Evolutionary conservation across 2,329 filamentous ascomycete genomes (phyloP).

Genomic region (Geoglossum cookeanum): DNA sequence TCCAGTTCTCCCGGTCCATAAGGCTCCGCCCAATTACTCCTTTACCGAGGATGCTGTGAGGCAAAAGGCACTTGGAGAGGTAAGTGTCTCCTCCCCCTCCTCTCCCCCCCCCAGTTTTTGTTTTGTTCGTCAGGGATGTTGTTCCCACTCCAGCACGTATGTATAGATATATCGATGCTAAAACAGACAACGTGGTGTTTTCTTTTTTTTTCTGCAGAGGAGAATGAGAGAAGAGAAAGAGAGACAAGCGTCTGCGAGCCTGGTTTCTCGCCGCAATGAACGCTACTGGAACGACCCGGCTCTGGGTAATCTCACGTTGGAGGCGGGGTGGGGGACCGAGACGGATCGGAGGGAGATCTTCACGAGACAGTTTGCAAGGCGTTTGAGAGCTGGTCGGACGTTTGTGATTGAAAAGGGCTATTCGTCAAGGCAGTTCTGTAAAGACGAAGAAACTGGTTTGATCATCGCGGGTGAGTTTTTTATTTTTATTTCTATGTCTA

Average conservation of each 20-base stretch:
- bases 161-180: no score
- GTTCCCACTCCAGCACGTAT: no score
- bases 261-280: constrained; percentile 2
- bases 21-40: constrained; percentile 17
- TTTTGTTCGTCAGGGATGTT: no score
- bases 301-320: background rate
- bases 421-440: background rate
- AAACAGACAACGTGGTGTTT: no score
- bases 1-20: constrained; percentile 23
- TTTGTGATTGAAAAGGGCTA: background rate
- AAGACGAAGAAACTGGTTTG: background rate
- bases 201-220: background rate
- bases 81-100: constrained; percentile 8
- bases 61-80: constrained; percentile 18
- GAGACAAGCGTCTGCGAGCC: background rate
- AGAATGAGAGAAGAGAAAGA: constrained; percentile 6
- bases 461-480: background rate
- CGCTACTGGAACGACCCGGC: background rate
- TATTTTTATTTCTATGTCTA: no score
- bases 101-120: background rate
- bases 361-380: background rate
- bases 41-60: constrained; percentile 24
- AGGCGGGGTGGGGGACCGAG: background rate
- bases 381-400: background rate
- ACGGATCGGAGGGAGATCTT: background rate